A percentile compares a stretch with the other conserved stretches of the same genome.
These are phyloP conservation scores for Eucommia ulmoides DNA, from an alignment of 257 asterid species.

Conservation along the genomic window DNA sequence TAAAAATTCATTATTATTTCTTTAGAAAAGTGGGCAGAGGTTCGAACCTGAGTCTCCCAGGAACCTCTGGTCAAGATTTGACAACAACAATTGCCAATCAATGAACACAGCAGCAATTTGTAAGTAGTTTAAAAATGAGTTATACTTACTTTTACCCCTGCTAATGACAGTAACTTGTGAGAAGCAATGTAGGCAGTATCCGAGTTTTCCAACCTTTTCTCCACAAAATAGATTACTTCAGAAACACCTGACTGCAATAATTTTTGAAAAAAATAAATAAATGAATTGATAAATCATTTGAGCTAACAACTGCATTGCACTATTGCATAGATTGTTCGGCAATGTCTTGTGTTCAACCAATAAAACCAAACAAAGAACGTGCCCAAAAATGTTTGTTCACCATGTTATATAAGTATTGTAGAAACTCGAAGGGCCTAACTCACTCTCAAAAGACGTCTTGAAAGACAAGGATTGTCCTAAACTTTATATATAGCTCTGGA, in stretches of 20 bases:
- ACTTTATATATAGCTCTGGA: no score
- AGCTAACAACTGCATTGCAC: no score
- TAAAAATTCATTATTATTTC: not conserved
- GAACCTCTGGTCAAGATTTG: not conserved
- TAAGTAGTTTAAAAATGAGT: constrained; percentile 5
- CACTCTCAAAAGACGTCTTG: no score
- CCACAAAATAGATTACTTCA: constrained; percentile 78
- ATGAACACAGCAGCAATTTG: not conserved
- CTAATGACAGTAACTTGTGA: constrained; percentile 69
- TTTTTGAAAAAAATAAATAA: no score
- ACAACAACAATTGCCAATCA: not conserved
- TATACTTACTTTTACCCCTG: constrained; percentile 66
- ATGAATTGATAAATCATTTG: no score
- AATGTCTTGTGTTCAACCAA: no score
- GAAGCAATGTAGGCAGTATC: constrained; percentile 66
- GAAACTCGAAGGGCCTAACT: no score
- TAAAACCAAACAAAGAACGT: no score
- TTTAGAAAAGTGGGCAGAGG: not conserved
- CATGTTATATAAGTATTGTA: no score
- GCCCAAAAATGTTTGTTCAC: no score
- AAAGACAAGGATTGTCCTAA: no score
- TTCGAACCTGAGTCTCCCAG: not conserved
- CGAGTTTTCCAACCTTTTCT: constrained; percentile 50
- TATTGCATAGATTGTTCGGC: no score
- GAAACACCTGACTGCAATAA: constrained; percentile 80